Percentiles rank a stretch among this genome's conserved stretches.
Conservation (phyloP, 2,329 filamentous ascomycete species). For the Nemania sp. region DNA sequence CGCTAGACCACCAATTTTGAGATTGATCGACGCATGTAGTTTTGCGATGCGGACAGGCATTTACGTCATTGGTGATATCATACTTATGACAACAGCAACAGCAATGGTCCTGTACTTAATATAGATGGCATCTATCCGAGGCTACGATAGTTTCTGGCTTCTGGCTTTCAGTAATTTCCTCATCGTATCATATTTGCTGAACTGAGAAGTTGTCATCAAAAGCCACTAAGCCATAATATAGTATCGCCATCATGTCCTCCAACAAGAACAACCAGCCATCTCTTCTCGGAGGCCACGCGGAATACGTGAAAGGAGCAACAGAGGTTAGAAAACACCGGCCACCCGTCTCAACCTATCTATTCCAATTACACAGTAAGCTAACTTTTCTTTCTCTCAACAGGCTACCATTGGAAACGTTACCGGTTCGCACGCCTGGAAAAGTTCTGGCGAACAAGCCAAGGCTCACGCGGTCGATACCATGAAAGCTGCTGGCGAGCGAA, state of each 20-base stretch:
- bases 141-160: too few relatives aligned
- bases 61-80: conserved; percentile 29
- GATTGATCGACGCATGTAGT: too few relatives aligned
- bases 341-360: neutral
- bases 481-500: conserved; percentile 62
- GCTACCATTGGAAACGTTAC: conserved; percentile 64
- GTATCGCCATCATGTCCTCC: conserved; percentile 38
- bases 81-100: conserved; percentile 1
- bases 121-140: too few relatives aligned
- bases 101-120: neutral
- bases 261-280: conserved; percentile 52
- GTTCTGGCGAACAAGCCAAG: conserved; percentile 68
- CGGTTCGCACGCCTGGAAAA: conserved; percentile 65
- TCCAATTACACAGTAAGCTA: neutral
- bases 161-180: too few relatives aligned
- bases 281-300: conserved; percentile 65
- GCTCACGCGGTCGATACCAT: conserved; percentile 63
- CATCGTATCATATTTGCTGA: neutral
- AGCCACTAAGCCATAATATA: neutral
- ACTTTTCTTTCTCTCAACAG: conserved; percentile 43
- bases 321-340: conserved; percentile 55
- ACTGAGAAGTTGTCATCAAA: neutral
- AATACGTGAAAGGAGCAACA: conserved; percentile 70
- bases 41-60: neutral
- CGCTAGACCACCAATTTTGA: neutral